Base-by-base conservation (phyloP, 768 basidiomycete species). In the Mycena sanguinolenta region DNA sequence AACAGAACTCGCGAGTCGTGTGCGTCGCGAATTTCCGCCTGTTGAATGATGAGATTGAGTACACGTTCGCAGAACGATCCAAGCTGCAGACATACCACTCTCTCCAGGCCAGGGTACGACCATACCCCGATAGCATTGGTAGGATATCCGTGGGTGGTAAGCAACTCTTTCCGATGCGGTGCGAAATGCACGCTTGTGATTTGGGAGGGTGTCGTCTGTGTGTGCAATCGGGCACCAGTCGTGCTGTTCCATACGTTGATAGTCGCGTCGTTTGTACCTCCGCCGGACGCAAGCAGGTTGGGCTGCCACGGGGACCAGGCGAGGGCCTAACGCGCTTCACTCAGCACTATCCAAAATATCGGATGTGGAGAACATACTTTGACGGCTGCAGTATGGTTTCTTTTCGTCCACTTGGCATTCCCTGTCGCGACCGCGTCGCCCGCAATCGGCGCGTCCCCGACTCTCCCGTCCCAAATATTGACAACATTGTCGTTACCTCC, bases 281-380 rank as follows among this genome's bases (percentile, higher is more conserved):
- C 97, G 0, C 98, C 98, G 0, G 94, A 91, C 3, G 97, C 97
- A 59, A 99, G 89, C 21, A 98, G 86, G 3, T 93, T 91, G 0
- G 92, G 89, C 80, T 96, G 94, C 98, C 98, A 99, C 0, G 97
- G 96, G 72, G 95, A 97, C 96, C 98, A 99, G 1, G 96, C 95
- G 63, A 99, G 84, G 2, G 96, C 97, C 95, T 96, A 72, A n/a
- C 67, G 4, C 55, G 60, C 39, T 38, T 32, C 13, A 42, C 69
- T 21, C 53, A 64, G 36, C 17, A 59, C 14, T 25, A 58, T n/a
- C 53, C 54, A 9, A 27, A 65, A 38, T 42, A 17, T 39, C 19
- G 44, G 3, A 38, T 6, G 52, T 71, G 8, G 27, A n/a, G n/a
- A 36, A 64, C 74, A 25, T 67, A 86, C 90, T 85, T 93, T 93